Evolutionary conservation across 805 yeast genomes (phyloP).

Genomic region (Gaillardinia entomophila): DNA sequence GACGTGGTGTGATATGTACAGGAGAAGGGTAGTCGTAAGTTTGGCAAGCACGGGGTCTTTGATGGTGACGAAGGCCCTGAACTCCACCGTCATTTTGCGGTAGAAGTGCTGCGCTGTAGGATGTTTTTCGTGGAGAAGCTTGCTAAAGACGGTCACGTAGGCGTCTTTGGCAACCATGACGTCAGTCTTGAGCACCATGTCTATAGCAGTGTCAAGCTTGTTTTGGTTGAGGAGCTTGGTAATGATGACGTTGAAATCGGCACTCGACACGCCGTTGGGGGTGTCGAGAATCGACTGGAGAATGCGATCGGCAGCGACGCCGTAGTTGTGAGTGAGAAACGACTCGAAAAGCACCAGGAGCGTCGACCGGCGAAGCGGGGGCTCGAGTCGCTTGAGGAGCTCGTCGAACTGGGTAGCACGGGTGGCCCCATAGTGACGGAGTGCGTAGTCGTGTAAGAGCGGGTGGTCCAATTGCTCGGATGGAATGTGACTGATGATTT

Average conservation of each 20-base stretch:
- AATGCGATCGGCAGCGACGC: conserved; percentile 22
- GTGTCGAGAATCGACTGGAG: conserved; percentile 24
- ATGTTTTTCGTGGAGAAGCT: conserved; percentile 1
- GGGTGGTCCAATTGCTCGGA: too few relatives aligned
- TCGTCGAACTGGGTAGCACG: conserved; percentile 8
- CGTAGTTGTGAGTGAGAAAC: conserved; percentile 21
- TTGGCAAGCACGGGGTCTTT: too few relatives aligned
- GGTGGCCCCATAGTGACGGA: too few relatives aligned
- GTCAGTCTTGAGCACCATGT: conserved; percentile 13
- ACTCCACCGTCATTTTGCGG: too few relatives aligned
- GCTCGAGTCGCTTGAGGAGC: conserved; percentile 14
- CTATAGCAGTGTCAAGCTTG: conserved; percentile 18
- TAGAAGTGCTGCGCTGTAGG: too few relatives aligned
- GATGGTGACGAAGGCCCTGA: too few relatives aligned
- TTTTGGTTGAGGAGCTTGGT: conserved; percentile 18
- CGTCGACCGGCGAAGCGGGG: conserved; percentile 28
- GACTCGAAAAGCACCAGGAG: conserved; percentile 26
- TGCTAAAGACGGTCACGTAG: conserved; percentile 15
- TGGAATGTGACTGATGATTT: too few relatives aligned
- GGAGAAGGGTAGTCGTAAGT: conserved; percentile 11
- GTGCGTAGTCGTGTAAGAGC: too few relatives aligned
- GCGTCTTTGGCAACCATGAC: conserved; percentile 19
- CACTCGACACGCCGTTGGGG: conserved; percentile 16
- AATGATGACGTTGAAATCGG: conserved; percentile 23
- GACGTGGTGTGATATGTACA: conserved; percentile 10